These are phyloP conservation scores for Calonectria pauciramosa DNA, from an alignment of 2,329 filamentous ascomycete species.

Conservation along the genomic window DNA sequence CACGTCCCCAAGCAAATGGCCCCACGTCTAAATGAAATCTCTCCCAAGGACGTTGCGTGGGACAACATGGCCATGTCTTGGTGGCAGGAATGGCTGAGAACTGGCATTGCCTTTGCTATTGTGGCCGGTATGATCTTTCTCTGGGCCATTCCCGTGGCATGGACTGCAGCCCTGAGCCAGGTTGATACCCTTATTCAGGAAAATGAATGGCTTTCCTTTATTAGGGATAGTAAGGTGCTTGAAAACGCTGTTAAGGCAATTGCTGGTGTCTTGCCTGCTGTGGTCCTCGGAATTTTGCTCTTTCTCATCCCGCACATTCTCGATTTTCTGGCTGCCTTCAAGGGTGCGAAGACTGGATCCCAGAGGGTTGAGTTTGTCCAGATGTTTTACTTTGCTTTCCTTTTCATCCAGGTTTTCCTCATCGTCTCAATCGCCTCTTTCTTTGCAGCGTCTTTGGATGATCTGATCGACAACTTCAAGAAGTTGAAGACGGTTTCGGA, in stretches of 20 bases:
- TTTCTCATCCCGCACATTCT: constrained; percentile 86
- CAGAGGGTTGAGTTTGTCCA: constrained; percentile 88
- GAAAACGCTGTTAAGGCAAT: constrained; percentile 74
- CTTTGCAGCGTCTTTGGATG: constrained; percentile 72
- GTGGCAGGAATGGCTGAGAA: constrained; percentile 90
- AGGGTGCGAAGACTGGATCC: constrained; percentile 87
- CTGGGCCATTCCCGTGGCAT: constrained; percentile 92
- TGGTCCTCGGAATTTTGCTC: constrained; percentile 82
- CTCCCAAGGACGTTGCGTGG: constrained; percentile 93
- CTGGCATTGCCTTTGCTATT: constrained; percentile 72
- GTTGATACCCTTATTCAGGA: constrained; percentile 76
- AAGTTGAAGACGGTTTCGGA: constrained; percentile 68
- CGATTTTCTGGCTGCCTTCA: constrained; percentile 77
- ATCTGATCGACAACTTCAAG: constrained; percentile 68
- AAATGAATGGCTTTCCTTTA: constrained; percentile 78
- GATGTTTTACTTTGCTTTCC: constrained; percentile 91
- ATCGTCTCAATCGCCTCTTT: constrained; percentile 89
- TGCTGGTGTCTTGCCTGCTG: constrained; percentile 87
- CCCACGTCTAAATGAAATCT: constrained; percentile 92
- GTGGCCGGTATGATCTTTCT: constrained; percentile 84
- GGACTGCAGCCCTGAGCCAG: constrained; percentile 86
- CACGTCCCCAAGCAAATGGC: constrained; percentile 95
- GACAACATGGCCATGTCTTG: constrained; percentile 96
- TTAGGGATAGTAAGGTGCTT: constrained; percentile 71
- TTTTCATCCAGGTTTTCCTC: constrained; percentile 95